Base-by-base conservation (phyloP, 768 basidiomycete species). In the Lactifluus pinguis region DNA sequence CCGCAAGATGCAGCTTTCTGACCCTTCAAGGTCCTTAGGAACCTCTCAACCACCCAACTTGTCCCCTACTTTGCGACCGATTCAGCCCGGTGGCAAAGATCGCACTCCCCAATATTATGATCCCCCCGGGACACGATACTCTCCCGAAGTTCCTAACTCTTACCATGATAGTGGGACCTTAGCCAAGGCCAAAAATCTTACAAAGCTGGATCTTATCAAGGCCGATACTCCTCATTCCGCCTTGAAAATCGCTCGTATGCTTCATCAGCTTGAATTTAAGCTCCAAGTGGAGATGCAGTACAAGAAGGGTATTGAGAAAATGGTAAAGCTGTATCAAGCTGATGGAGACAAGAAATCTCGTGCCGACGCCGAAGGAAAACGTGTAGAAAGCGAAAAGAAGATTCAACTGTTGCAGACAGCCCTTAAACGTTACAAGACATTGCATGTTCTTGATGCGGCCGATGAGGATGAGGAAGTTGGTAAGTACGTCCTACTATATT, bases 241-340 rank as follows among this genome's bases (percentile, higher is more conserved):
- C 2, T 87, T 91, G 67, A 98, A 95, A 78, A 98, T 99, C 72
- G 91, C 93, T 45, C 84, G 84, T 67, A 98, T 98, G 95, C 83
- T 98, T 53, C 95, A 98, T 74, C 95, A 98, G 74, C 86, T 99
- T 63, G 95, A 98, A 75, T 99, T 98, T 83, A 99, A 99, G 76
- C 85, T 98, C 57, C 92, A 95, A 73, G 92, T 99, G 65, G 97
- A 99, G 75, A 83, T 89, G 76, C 94, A 98, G 75, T 98, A 98
- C 79, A 95, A 95, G 79, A 83, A 87, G 72, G 97, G 97, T 45
- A 97, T 98, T 65, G 95, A 98, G 76, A 98, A 98, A 78, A 99
- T 99, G 97, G 90, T 87, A 41, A 95, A 90, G 74, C 80, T 98
- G 36, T 98, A 98, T 72, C 86, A 92, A 68, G 91, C 89, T 6